Conservation (phyloP, 1,139 yeast genomes). For the Lodderomyces theae region DNA sequence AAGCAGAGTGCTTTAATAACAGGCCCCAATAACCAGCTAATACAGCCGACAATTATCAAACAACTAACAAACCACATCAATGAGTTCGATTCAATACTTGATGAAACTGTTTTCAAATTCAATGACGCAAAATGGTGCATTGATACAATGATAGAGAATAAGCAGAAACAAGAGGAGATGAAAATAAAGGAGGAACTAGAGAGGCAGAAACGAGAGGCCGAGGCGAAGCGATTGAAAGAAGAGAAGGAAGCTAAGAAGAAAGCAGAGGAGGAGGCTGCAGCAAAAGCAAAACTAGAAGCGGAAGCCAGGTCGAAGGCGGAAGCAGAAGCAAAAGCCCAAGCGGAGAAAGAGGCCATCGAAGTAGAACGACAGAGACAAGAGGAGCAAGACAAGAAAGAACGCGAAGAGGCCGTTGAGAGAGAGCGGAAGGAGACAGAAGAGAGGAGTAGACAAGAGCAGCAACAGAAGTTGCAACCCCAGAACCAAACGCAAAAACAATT, state of each 20-base stretch:
- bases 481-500: slow-evolving; percentile 9
- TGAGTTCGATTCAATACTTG: slow-evolving; percentile 43
- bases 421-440: slow-evolving; percentile 9
- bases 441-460: slow-evolving; percentile 8
- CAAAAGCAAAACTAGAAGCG: slow-evolving; percentile 18
- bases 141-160: slow-evolving; percentile 43
- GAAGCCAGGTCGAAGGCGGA: slow-evolving; percentile 17
- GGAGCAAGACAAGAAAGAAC: slow-evolving; percentile 14
- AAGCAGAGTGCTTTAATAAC: slow-evolving; percentile 43
- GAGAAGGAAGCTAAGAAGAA: slow-evolving; percentile 24
- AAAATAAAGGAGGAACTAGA: slow-evolving; percentile 41
- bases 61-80: slow-evolving; percentile 37
- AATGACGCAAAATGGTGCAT: slow-evolving; percentile 49
- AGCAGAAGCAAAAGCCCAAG: slow-evolving; percentile 16
- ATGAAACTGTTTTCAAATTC: slow-evolving; percentile 43
- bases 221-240: slow-evolving; percentile 17
- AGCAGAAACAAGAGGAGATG: slow-evolving; percentile 43
- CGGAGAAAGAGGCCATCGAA: slow-evolving; percentile 17
- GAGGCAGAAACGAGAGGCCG: slow-evolving; percentile 29
- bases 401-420: slow-evolving; percentile 11
- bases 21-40: slow-evolving; percentile 44
- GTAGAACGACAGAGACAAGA: slow-evolving; percentile 17
- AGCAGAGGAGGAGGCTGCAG: slow-evolving; percentile 19
- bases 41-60: slow-evolving; percentile 40
- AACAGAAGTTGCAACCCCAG: slow-evolving; percentile 9